Evolutionary conservation across 495 filamentous ascomycete genomes (phyloP).

Genomic region (Ascodesmis nigricans): DNA sequence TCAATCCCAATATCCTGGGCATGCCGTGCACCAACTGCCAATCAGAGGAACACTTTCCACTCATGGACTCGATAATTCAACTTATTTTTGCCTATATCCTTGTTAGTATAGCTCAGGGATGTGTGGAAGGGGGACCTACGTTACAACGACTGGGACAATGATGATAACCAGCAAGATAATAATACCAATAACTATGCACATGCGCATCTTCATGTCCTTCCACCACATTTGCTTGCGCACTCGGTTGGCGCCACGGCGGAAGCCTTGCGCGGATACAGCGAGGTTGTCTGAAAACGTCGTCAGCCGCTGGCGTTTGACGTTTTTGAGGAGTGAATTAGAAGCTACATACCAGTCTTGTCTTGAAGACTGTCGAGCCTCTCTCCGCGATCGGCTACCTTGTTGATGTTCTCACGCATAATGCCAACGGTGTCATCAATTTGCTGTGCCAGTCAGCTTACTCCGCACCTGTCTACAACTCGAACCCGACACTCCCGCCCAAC

Average conservation of each 20-base stretch:
- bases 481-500: not conserved
- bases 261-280: conserved; percentile 69
- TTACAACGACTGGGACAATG: conserved; percentile 63
- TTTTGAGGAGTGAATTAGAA: not conserved
- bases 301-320: conserved; percentile 6
- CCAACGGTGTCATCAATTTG: conserved; percentile 91
- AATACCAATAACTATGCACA: conserved; percentile 75
- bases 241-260: conserved; percentile 83
- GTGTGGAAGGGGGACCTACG: conserved; percentile 4
- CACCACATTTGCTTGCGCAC: conserved; percentile 90
- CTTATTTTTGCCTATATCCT: no score
- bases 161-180: conserved; percentile 78
- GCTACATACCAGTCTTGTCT: conserved; percentile 47
- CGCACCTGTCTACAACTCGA: conserved; percentile 6
- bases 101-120: no score
- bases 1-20: no score
- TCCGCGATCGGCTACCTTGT: conserved; percentile 78
- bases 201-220: conserved; percentile 99
- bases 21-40: no score
- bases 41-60: no score
- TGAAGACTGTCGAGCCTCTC: conserved; percentile 73
- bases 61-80: no score
- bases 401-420: conserved; percentile 87
- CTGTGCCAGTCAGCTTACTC: conserved; percentile 26
- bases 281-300: conserved; percentile 40